These are phyloP conservation scores for Leccinum rimulosum DNA, from an alignment of 768 basidiomycete genomes.

Conservation along the genomic window DNA sequence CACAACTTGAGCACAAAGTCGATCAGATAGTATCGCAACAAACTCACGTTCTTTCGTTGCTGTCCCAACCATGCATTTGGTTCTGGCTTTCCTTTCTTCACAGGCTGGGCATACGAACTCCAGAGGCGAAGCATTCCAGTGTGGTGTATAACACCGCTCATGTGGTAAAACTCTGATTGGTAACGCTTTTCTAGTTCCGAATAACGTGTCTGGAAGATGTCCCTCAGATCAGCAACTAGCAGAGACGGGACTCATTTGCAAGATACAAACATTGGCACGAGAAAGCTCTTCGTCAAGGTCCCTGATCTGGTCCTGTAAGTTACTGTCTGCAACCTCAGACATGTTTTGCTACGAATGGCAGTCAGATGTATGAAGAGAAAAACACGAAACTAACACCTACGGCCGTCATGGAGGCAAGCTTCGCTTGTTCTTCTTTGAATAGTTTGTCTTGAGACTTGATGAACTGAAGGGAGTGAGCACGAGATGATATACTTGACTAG, in stretches of 20 bases:
- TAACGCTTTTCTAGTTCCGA: conserved; percentile 60
- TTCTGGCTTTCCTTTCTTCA: conserved; percentile 42
- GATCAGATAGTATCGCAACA: not conserved
- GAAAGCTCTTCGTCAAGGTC: conserved; percentile 62
- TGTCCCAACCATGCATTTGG: conserved; percentile 70
- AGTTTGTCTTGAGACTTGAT: conserved; percentile 91
- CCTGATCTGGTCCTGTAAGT: conserved; percentile 61
- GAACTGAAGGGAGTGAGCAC: conserved; percentile 51
- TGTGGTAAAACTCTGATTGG: conserved; percentile 73
- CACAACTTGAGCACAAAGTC: not conserved
- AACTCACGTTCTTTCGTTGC: conserved; percentile 51
- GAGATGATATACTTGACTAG: not conserved
- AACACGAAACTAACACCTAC: conserved; percentile 34
- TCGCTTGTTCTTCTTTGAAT: conserved; percentile 77
- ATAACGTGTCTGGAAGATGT: conserved; percentile 41
- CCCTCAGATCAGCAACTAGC: conserved; percentile 1
- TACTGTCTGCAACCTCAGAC: conserved; percentile 72
- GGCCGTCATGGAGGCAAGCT: conserved; percentile 43
- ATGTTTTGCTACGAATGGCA: conserved; percentile 36
- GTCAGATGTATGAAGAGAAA: conserved; percentile 8
- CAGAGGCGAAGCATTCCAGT: conserved; percentile 64
- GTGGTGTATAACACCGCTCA: conserved; percentile 73
- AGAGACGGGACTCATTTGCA: not conserved
- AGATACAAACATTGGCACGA: conserved; percentile 47
- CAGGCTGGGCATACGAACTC: conserved; percentile 53